phyloP scores from a whole-genome alignment of 768 basidiomycete species.

The Dendrothele bispora region DNA sequence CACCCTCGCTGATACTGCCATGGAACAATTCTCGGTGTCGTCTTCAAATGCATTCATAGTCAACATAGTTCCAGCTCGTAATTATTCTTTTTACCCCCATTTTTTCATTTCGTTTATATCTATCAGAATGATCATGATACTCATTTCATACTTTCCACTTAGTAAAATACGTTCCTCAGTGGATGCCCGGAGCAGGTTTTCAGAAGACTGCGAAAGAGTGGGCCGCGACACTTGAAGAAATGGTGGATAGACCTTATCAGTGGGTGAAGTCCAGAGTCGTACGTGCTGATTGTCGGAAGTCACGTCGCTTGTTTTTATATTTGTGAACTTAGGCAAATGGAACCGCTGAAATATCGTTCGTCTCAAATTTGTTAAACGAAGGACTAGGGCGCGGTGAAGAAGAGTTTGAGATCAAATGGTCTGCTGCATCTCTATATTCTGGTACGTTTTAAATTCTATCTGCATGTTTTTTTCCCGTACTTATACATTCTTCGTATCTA shows the following conservation, averaged over 20 bases:
- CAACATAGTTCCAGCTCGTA: slow-evolving; percentile 48
- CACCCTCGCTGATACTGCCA: slow-evolving; percentile 34
- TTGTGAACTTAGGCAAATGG: slow-evolving; percentile 10
- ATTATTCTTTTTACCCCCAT: slow-evolving; percentile 10
- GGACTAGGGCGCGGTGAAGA: slow-evolving; percentile 8
- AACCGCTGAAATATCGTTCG: slow-evolving; percentile 16
- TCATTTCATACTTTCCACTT: neutral
- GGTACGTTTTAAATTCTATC: slow-evolving; percentile 7
- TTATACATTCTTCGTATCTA: neutral
- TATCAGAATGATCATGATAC: too few relatives aligned
- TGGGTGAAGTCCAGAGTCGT: slow-evolving; percentile 47
- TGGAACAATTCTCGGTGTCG: too few relatives aligned
- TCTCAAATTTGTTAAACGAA: slow-evolving; percentile 12
- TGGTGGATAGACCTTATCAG: slow-evolving; percentile 45
- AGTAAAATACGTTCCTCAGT: slow-evolving; percentile 49
- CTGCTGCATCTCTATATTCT: slow-evolving; percentile 29
- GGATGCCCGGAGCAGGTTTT: slow-evolving; percentile 60
- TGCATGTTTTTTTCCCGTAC: slow-evolving; percentile 8
- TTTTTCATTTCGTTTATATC: too few relatives aligned
- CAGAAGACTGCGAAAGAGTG: slow-evolving; percentile 44
- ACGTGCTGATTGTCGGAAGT: slow-evolving; percentile 7
- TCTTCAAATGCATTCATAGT: slow-evolving; percentile 47
- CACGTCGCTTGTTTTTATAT: neutral
- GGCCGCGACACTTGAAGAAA: slow-evolving; percentile 37
- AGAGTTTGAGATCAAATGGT: slow-evolving; percentile 19